Percentiles rank a stretch among this genome's conserved stretches.
phyloP scores from a whole-genome alignment of 805 yeast genomes.

The Kuraishia hungarica region DNA sequence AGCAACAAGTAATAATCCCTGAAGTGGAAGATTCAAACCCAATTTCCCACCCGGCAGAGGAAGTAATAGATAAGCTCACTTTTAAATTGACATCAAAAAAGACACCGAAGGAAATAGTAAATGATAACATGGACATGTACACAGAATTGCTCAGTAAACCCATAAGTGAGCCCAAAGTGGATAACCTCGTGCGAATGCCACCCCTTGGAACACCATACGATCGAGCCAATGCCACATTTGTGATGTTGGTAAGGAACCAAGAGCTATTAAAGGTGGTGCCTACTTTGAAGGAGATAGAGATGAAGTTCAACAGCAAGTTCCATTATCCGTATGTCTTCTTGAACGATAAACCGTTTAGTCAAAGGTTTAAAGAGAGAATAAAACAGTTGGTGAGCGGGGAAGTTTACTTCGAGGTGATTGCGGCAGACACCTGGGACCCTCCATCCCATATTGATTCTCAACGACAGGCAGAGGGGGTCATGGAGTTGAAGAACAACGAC shows the following conservation, averaged over 20 bases:
- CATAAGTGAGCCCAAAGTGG: conserved; percentile 41
- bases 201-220: conserved; percentile 16
- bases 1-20: background rate
- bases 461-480: conserved; percentile 27
- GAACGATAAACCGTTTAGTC: conserved; percentile 61
- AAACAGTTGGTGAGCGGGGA: conserved; percentile 30
- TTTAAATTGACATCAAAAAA: conserved; percentile 9
- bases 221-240: conserved; percentile 67
- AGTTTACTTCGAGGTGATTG: conserved; percentile 43
- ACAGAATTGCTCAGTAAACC: conserved; percentile 23
- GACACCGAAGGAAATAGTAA: conserved; percentile 22
- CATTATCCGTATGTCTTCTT: conserved; percentile 76
- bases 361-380: conserved; percentile 42
- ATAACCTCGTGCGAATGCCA: conserved; percentile 21
- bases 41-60: background rate
- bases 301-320: conserved; percentile 58
- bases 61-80: conserved; percentile 6
- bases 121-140: conserved; percentile 29
- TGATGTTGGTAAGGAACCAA: conserved; percentile 62
- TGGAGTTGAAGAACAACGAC: conserved; percentile 24
- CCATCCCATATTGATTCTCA: conserved; percentile 32
- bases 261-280: conserved; percentile 41
- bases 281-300: conserved; percentile 56
- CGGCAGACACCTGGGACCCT: conserved; percentile 35
- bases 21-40: background rate